These are phyloP conservation scores for Gossypium herbaceum DNA, from an alignment of 345 rosid genomes.

Conservation along the genomic window DNA sequence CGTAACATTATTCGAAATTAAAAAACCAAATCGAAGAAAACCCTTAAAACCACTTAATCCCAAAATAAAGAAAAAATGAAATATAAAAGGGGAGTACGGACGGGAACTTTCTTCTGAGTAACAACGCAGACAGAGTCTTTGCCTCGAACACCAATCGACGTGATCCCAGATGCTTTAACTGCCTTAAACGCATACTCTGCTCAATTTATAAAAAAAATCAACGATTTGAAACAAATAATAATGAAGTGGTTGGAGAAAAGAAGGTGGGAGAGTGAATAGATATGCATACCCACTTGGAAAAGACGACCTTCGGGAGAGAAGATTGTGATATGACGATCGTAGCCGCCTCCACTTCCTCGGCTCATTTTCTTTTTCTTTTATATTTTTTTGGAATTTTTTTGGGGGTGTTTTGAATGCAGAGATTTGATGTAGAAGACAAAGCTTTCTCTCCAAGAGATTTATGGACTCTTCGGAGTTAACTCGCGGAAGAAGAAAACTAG, in stretches of 20 bases:
- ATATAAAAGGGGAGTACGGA: constrained; percentile 8
- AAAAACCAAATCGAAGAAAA: constrained; percentile 15
- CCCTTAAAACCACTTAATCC: neutral
- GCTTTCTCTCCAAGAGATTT: constrained; percentile 12
- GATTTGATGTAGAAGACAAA: neutral
- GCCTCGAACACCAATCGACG: constrained; percentile 92
- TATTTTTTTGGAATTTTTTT: neutral
- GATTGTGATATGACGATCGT: constrained; percentile 86
- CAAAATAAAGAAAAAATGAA: neutral
- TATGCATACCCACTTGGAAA: constrained; percentile 69
- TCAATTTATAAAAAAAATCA: neutral
- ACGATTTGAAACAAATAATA: neutral
- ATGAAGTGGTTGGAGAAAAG: too few species aligned
- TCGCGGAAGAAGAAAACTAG: neutral
- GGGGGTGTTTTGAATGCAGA: neutral
- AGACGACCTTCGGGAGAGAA: constrained; percentile 91
- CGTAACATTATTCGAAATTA: neutral
- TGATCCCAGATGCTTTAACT: constrained; percentile 87
- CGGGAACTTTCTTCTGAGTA: constrained; percentile 99
- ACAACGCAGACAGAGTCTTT: constrained; percentile 95
- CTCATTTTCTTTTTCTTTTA: constrained; percentile 41
- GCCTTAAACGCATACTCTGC: constrained; percentile 98
- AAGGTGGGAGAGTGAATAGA: neutral
- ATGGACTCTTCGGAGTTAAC: neutral
- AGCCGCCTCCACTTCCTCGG: constrained; percentile 83